These are phyloP conservation scores for Aphanomyces astaci DNA, from an alignment of 352 stramenopile genomes.

Conservation along the genomic window DNA sequence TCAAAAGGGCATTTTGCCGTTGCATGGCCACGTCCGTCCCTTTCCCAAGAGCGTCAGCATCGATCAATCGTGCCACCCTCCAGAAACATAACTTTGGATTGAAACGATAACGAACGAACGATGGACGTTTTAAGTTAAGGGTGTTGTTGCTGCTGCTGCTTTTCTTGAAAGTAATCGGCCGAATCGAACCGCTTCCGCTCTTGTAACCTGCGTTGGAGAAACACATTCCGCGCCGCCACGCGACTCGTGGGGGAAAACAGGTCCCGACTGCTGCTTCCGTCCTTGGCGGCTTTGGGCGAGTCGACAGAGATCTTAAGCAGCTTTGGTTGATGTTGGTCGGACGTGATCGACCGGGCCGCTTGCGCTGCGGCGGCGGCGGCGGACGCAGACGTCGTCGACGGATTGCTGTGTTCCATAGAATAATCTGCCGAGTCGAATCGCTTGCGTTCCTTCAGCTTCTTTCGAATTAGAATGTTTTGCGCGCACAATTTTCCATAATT, in stretches of 20 bases:
- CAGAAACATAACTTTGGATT: too few relatives aligned
- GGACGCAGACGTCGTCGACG: not conserved
- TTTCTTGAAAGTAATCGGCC: constrained; percentile 47
- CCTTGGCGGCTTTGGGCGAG: constrained; percentile 26
- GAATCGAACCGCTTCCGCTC: constrained; percentile 75
- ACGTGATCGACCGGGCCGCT: not conserved
- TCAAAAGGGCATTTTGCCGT: too few relatives aligned
- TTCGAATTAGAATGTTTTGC: constrained; percentile 32
- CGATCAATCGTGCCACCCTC: too few relatives aligned
- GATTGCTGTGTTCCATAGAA: constrained; percentile 24
- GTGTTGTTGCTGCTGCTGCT: constrained; percentile 5
- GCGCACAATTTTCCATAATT: constrained; percentile 42
- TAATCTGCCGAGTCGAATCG: constrained; percentile 36
- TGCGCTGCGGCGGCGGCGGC: not conserved
- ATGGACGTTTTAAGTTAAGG: constrained; percentile 1
- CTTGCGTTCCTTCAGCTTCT: constrained; percentile 35
- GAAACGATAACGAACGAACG: too few relatives aligned
- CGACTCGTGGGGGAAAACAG: constrained; percentile 23
- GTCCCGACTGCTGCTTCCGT: constrained; percentile 24
- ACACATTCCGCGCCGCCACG: constrained; percentile 48
- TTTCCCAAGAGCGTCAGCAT: too few relatives aligned
- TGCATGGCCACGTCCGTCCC: too few relatives aligned
- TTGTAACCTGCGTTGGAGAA: constrained; percentile 54
- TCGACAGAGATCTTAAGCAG: constrained; percentile 68
- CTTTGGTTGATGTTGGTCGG: constrained; percentile 59